These are phyloP conservation scores for Aspergillus ochraceus DNA, from an alignment of 2,329 filamentous ascomycete species.

Conservation along the genomic window DNA sequence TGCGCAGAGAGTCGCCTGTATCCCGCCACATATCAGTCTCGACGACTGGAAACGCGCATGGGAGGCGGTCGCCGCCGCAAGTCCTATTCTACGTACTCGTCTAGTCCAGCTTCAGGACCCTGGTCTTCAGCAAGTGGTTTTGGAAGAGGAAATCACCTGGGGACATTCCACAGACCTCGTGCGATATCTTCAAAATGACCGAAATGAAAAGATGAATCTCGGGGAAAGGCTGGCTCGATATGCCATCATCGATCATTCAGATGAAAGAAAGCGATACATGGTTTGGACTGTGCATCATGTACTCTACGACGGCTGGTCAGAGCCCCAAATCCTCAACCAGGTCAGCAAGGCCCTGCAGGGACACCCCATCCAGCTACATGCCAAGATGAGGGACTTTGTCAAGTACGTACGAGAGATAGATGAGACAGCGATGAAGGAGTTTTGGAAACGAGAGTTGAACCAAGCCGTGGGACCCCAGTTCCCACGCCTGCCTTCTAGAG, in stretches of 20 bases:
- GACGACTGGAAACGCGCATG: conserved; percentile 45
- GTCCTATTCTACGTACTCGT: conserved; percentile 49
- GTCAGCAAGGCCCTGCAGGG: conserved; percentile 29
- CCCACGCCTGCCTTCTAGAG: conserved; percentile 49
- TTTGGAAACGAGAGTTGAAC: conserved; percentile 50
- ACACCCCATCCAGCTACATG: conserved; percentile 16
- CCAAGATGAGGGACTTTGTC: conserved; percentile 50
- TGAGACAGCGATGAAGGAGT: conserved; percentile 42
- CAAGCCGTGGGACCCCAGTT: conserved; percentile 51
- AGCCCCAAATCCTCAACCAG: conserved; percentile 38
- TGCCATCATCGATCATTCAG: conserved; percentile 29
- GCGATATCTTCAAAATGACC: conserved; percentile 28
- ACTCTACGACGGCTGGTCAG: conserved; percentile 53
- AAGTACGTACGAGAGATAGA: conserved; percentile 48
- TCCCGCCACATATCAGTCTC: conserved; percentile 37
- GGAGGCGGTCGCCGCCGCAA: conserved; percentile 41
- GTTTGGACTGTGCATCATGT: conserved; percentile 54
- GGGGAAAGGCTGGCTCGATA: conserved; percentile 38
- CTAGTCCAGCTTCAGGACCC: conserved; percentile 38
- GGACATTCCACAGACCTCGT: conserved; percentile 24
- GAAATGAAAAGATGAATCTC: conserved; percentile 32
- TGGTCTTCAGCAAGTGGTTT: conserved; percentile 38
- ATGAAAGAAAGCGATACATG: conserved; percentile 37
- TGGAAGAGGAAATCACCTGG: conserved; percentile 35
- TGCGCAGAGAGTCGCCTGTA: conserved; percentile 42